A percentile compares a stretch with the other conserved stretches of the same genome.
Evolutionary conservation across 2,329 filamentous ascomycete species (phyloP).

Genomic region (Aspergillus ibericus): DNA sequence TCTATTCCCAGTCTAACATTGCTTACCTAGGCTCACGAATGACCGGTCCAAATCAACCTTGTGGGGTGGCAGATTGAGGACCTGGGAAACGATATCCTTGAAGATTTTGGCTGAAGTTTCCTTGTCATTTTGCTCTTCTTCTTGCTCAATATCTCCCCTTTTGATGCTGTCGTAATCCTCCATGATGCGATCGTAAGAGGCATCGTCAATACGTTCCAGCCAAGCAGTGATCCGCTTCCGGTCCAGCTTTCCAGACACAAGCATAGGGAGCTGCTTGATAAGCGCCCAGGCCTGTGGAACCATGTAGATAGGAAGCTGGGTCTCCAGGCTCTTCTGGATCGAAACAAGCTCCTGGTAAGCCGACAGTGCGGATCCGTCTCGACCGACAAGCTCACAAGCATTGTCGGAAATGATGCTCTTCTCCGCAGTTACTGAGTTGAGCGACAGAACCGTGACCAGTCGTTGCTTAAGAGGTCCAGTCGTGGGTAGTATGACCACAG

Average conservation of each 20-base stretch:
- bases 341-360: constrained; percentile 32
- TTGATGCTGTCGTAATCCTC: constrained; percentile 35
- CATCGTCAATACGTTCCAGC: constrained; percentile 45
- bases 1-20: background rate
- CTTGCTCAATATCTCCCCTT: constrained; percentile 19
- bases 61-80: constrained; percentile 36
- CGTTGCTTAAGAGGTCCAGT: constrained; percentile 44
- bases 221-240: constrained; percentile 43
- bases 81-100: constrained; percentile 36
- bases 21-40: constrained; percentile 39
- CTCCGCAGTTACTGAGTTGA: constrained; percentile 28
- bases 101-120: constrained; percentile 24
- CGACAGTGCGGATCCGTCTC: constrained; percentile 20
- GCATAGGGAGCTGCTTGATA: constrained; percentile 42
- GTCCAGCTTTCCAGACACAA: constrained; percentile 41
- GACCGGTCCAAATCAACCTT: constrained; percentile 36
- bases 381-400: constrained; percentile 34
- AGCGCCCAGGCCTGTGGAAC: constrained; percentile 44
- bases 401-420: constrained; percentile 31
- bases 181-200: constrained; percentile 42
- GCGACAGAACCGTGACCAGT: constrained; percentile 47
- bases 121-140: constrained; percentile 15
- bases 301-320: constrained; percentile 49
- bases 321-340: constrained; percentile 40
- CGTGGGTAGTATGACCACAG: constrained; percentile 47